Conservation (phyloP, 2,329 filamentous ascomycete species). For the Epichloe typhina region DNA sequence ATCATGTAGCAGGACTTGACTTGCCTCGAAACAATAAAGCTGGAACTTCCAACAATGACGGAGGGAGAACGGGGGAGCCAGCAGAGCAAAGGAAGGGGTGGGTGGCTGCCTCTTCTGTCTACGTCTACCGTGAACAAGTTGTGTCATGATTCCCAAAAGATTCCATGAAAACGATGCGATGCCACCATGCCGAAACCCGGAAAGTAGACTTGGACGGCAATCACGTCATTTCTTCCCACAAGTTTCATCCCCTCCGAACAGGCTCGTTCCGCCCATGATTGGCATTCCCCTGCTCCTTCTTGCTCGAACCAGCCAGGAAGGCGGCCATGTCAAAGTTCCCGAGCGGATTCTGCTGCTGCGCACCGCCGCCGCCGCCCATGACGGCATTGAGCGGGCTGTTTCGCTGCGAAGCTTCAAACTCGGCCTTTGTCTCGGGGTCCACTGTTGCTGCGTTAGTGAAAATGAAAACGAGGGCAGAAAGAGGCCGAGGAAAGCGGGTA, state of each 20-base stretch:
- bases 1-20: no score
- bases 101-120: no score
- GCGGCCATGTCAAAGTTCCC: slow-evolving; percentile 49
- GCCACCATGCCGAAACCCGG: no score
- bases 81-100: no score
- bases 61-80: no score
- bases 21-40: no score
- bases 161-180: no score
- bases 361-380: slow-evolving; percentile 22
- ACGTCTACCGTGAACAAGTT: no score
- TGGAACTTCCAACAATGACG: no score
- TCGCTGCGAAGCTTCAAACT: slow-evolving; percentile 85
- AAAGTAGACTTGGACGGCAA: no score
- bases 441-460: slow-evolving; percentile 38
- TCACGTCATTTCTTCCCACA: not conserved
- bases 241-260: slow-evolving; percentile 18
- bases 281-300: slow-evolving; percentile 20
- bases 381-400: slow-evolving; percentile 51
- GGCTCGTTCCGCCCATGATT: slow-evolving; percentile 26
- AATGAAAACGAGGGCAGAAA: not conserved
- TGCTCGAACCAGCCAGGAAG: slow-evolving; percentile 45
- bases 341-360: slow-evolving; percentile 28
- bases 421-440: slow-evolving; percentile 89
- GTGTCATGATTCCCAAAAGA: no score
- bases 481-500: not conserved